Conservation (phyloP, 306 rosid species). For the Echinosophora koreensis region DNA sequence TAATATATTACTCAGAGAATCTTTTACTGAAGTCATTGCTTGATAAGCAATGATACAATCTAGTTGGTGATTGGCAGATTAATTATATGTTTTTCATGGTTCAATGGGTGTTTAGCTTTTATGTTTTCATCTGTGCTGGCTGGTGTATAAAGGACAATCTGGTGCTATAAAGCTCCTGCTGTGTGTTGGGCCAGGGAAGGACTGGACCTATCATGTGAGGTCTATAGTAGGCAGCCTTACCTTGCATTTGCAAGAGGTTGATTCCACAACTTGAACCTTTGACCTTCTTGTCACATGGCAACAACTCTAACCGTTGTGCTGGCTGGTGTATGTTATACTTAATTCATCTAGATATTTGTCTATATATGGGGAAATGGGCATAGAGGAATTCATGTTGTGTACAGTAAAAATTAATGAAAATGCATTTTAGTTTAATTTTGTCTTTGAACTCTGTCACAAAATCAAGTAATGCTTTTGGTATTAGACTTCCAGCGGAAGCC, state of each 20-base stretch:
- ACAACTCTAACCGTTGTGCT: not conserved
- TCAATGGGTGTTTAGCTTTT: not conserved
- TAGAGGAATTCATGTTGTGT: not conserved
- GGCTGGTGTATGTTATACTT: constrained; percentile 11
- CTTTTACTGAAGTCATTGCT: not conserved
- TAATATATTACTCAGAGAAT: constrained; percentile 5
- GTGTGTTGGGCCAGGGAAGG: no score
- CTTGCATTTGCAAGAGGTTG: no score
- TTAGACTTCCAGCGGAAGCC: constrained; percentile 23
- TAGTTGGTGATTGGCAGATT: constrained; percentile 21
- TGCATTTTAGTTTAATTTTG: not conserved
- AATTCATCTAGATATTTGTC: constrained; percentile 17
- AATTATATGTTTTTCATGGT: constrained; percentile 20
- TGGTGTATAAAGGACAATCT: not conserved
- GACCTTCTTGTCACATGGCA: no score
- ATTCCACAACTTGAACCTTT: no score
- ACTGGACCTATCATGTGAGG: no score
- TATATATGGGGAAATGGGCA: not conserved
- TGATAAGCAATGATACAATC: constrained; percentile 33
- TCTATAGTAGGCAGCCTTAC: no score
- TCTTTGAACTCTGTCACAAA: constrained; percentile 20
- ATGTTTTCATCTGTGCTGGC: constrained; percentile 1
- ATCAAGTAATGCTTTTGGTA: constrained; percentile 21
- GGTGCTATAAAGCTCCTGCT: no score
- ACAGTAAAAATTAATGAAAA: not conserved